A percentile compares a stretch with the other conserved stretches of the same genome.
These are phyloP conservation scores for Pseudoperonospora humuli DNA, from an alignment of 352 stramenopile species.

Conservation along the genomic window DNA sequence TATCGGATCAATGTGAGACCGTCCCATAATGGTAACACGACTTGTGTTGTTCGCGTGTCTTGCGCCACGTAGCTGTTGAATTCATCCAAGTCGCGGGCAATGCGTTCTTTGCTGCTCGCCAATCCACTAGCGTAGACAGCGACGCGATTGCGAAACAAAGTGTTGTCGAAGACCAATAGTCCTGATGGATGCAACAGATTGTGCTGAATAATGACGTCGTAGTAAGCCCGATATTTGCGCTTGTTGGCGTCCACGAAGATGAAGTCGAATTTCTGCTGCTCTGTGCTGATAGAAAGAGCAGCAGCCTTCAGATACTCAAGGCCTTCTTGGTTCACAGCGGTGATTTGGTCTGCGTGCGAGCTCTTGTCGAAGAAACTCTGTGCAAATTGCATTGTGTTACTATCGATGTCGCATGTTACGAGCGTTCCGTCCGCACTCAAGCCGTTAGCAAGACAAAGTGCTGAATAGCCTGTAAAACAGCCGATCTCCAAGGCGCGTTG, in stretches of 20 bases:
- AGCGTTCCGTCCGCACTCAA: slow-evolving; percentile 25
- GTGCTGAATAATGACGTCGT: slow-evolving; percentile 67
- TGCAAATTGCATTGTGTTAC: slow-evolving; percentile 39
- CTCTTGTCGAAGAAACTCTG: slow-evolving; percentile 40
- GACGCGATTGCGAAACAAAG: slow-evolving; percentile 89
- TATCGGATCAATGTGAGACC: slow-evolving; percentile 64
- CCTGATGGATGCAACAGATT: slow-evolving; percentile 64
- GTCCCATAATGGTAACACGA: slow-evolving; percentile 88
- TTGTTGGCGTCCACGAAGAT: slow-evolving; percentile 95
- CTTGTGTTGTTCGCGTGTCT: slow-evolving; percentile 71
- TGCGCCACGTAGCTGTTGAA: slow-evolving; percentile 85
- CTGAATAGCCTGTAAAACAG: slow-evolving; percentile 92
- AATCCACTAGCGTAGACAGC: slow-evolving; percentile 44
- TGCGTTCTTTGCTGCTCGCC: slow-evolving; percentile 39
- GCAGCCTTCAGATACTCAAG: slow-evolving; percentile 28
- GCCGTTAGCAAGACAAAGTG: slow-evolving; percentile 72
- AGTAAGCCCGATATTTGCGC: slow-evolving; percentile 82
- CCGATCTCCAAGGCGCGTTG: slow-evolving; percentile 86
- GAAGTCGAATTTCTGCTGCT: slow-evolving; percentile 73
- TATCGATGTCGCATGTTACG: slow-evolving; percentile 57
- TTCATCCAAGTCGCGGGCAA: slow-evolving; percentile 59
- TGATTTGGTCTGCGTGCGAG: slow-evolving; percentile 28
- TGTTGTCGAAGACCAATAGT: slow-evolving; percentile 90
- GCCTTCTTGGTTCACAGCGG: slow-evolving; percentile 31
- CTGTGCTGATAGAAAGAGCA: slow-evolving; percentile 4